Evolutionary conservation across 2,329 filamentous ascomycete species (phyloP).

Genomic region (Hortaea sp.): DNA sequence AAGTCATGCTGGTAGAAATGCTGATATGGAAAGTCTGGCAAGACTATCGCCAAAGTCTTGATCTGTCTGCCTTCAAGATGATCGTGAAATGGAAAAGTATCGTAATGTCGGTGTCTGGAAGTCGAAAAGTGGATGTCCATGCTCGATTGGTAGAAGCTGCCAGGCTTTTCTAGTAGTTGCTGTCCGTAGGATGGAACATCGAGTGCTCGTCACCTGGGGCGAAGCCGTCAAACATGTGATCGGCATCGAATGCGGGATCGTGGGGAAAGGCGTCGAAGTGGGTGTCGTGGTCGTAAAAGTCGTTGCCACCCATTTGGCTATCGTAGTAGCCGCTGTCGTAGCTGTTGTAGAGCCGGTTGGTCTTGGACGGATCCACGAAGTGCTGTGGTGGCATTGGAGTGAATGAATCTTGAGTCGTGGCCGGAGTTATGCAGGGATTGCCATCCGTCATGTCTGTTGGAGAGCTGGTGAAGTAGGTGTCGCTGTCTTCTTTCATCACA

Average conservation of each 20-base stretch:
- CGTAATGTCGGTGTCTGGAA: too few relatives aligned
- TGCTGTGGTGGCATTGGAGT: not conserved
- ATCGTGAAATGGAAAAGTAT: too few relatives aligned
- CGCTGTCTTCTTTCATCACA: not conserved
- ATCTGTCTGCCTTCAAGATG: too few relatives aligned
- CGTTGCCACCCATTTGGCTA: not conserved
- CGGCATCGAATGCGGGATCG: not conserved
- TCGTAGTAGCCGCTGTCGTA: constrained; percentile 2
- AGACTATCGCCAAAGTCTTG: too few relatives aligned
- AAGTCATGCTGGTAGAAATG: too few relatives aligned
- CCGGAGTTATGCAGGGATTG: not conserved
- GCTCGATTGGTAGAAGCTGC: too few relatives aligned
- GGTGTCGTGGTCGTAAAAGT: not conserved
- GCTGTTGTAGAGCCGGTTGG: not conserved
- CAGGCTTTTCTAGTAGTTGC: too few relatives aligned
- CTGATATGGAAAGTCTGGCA: too few relatives aligned
- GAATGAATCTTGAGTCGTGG: not conserved
- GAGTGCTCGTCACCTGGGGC: too few relatives aligned
- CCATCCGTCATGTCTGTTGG: not conserved
- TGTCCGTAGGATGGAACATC: too few relatives aligned
- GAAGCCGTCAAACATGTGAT: not conserved
- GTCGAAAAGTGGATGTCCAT: too few relatives aligned
- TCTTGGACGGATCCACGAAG: not conserved
- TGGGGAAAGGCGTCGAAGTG: not conserved
- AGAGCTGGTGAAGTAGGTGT: not conserved